Conservation (phyloP, 1,139 yeast species). For the Petasospora fabianii region DNA sequence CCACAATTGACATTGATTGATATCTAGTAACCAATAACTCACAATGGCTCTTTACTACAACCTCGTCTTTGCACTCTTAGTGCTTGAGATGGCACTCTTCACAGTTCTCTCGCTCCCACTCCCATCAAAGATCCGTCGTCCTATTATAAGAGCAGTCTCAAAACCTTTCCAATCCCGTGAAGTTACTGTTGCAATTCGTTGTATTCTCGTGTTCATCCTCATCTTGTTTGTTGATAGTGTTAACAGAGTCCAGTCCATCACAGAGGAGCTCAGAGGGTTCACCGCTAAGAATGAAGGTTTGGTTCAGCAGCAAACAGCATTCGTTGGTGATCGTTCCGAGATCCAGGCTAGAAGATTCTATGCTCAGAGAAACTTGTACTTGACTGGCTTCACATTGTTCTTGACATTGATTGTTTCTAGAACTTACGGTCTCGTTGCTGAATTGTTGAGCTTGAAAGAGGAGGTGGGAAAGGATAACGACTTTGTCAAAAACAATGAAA, state of each 20-base stretch:
- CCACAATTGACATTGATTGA: neutral
- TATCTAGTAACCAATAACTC: neutral
- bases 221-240: conserved; percentile 86
- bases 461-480: conserved; percentile 29
- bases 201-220: conserved; percentile 78
- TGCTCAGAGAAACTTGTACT: conserved; percentile 94
- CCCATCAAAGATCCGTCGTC: conserved; percentile 71
- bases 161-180: conserved; percentile 70
- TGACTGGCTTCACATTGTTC: conserved; percentile 93
- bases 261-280: conserved; percentile 48
- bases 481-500: conserved; percentile 31
- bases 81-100: conserved; percentile 78
- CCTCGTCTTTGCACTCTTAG: conserved; percentile 69
- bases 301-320: conserved; percentile 21
- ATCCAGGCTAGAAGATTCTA: conserved; percentile 88
- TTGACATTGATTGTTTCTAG: conserved; percentile 80
- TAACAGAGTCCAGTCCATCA: conserved; percentile 73
- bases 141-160: conserved; percentile 58
- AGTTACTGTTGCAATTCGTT: conserved; percentile 74
- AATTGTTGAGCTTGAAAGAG: conserved; percentile 64
- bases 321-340: conserved; percentile 58
- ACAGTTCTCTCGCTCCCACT: conserved; percentile 80
- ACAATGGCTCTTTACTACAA: conserved; percentile 72
- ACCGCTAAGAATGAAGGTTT: conserved; percentile 11
- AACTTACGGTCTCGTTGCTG: conserved; percentile 81